phyloP scores from a whole-genome alignment of 495 filamentous ascomycete genomes.

The Aspergillus asperescens region DNA sequence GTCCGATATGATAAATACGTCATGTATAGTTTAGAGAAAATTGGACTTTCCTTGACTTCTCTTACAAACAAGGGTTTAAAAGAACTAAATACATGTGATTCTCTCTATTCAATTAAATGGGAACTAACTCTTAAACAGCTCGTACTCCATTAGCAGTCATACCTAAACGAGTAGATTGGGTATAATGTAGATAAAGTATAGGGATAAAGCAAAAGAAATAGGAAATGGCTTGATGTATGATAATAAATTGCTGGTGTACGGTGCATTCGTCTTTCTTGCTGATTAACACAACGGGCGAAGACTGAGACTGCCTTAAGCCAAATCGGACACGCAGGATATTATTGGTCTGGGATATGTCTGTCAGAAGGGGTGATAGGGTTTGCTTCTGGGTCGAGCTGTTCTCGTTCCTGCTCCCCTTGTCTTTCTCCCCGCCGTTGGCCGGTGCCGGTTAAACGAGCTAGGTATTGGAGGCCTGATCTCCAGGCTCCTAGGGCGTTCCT shows the following conservation, averaged over 20 bases:
- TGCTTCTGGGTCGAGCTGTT: slow-evolving; percentile 13
- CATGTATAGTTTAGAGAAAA: slow-evolving; percentile 31
- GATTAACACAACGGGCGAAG: neutral
- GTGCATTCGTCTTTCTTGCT: slow-evolving; percentile 2
- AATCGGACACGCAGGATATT: neutral
- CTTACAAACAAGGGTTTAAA: no score
- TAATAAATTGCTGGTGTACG: slow-evolving; percentile 3
- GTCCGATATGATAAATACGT: slow-evolving; percentile 18
- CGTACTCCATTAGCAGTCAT: neutral
- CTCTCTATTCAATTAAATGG: no score
- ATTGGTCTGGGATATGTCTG: neutral
- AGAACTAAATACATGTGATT: no score
- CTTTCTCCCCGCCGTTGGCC: neutral
- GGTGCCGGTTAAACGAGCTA: slow-evolving; percentile 24
- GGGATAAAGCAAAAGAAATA: neutral
- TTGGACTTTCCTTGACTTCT: slow-evolving; percentile 14
- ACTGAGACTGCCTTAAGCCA: neutral
- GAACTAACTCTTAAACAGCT: no score
- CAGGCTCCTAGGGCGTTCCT: slow-evolving; percentile 30
- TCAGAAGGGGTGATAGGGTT: neutral
- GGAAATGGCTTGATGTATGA: neutral
- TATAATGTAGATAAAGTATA: neutral
- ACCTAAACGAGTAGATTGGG: neutral
- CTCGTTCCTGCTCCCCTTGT: slow-evolving; percentile 13
- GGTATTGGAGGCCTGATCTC: slow-evolving; percentile 25